Base-by-base conservation (phyloP, 1,139 yeast genomes). In the Hansenula lynferdii region DNA sequence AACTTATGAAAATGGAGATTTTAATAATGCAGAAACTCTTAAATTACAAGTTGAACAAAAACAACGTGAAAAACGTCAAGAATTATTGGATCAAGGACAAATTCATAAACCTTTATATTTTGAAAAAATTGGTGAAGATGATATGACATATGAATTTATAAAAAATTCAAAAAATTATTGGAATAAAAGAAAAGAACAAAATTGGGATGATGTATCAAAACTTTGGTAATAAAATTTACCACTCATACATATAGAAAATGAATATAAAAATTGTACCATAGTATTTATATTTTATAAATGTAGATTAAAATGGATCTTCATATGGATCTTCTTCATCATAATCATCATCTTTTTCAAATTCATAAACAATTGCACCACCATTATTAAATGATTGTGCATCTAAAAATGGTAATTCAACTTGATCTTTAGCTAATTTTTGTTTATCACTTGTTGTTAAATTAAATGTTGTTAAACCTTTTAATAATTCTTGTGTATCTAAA, bases 321-420 rank as follows among this genome's bases (percentile, higher is more conserved):
- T 82, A 90, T 0, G 97, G 97, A 60, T 92, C 98, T 50, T 92
- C 97, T 60, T 92, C 97, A 56, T 92, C 97, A 42, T 89, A 90
- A 57, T 90, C 97, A 58, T 90, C 83, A 49, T 75, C 81, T 50
- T 75, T 74, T 53, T 85, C 95, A 56, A 80, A 90, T 56, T 90
- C 94, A 56, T 90, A 92, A 11, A 92, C 95, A 52, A 92, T 90
- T 1, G 98, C 97, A 28, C 96, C 95, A 22, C 92, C 86, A 24
- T 70, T 63, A 5, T 89, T 94, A 42, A 84, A 68, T 37, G 74
- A 69, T 57, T 90, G 97, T 0, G 97, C 97, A 51, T 85, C 85
- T 67, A 90, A 65, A 57, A 71, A 92, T 14, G 98, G 98, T 45
- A 92, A 67, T 35, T 85, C 95, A 4, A 92, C 96, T 48, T 84